These are phyloP conservation scores for Amniculicola lignicola DNA, from an alignment of 495 filamentous ascomycete species.

Conservation along the genomic window DNA sequence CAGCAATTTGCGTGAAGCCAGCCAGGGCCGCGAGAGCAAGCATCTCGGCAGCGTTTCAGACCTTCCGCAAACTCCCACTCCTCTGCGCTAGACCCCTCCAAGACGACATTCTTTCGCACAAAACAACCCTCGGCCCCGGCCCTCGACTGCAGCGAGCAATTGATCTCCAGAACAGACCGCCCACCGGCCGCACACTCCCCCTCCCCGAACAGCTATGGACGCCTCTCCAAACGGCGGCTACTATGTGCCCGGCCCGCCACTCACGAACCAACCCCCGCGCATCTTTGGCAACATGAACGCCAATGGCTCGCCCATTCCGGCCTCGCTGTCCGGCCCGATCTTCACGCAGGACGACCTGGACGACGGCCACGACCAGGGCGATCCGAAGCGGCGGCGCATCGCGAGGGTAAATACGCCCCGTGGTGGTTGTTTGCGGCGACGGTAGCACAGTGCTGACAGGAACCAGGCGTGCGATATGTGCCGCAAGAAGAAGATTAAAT, in stretches of 20 bases:
- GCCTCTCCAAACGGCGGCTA: slow-evolving; percentile 21
- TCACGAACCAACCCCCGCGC: slow-evolving; percentile 65
- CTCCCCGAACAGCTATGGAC: slow-evolving; percentile 17
- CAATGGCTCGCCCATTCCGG: slow-evolving; percentile 59
- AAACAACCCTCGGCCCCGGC: slow-evolving; percentile 10
- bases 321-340: slow-evolving; percentile 57
- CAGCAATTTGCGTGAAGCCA: slow-evolving; percentile 3
- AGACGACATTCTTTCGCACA: slow-evolving; percentile 7
- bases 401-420: slow-evolving; percentile 62
- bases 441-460: slow-evolving; percentile 11
- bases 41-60: slow-evolving; percentile 27
- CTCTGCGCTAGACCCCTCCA: slow-evolving; percentile 14
- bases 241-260: slow-evolving; percentile 44
- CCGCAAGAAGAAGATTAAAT: slow-evolving; percentile 99
- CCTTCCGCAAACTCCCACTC: background rate
- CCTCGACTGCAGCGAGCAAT: background rate
- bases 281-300: slow-evolving; percentile 64
- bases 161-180: background rate
- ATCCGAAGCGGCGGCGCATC: slow-evolving; percentile 89
- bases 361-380: slow-evolving; percentile 69
- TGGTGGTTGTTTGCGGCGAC: background rate
- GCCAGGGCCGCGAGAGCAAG: background rate
- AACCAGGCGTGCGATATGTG: slow-evolving; percentile 95
- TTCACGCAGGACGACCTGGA: slow-evolving; percentile 54
- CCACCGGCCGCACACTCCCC: background rate